Evolutionary conservation across 2,329 filamentous ascomycete species (phyloP).

Genomic region (Cladosporium phlei): DNA sequence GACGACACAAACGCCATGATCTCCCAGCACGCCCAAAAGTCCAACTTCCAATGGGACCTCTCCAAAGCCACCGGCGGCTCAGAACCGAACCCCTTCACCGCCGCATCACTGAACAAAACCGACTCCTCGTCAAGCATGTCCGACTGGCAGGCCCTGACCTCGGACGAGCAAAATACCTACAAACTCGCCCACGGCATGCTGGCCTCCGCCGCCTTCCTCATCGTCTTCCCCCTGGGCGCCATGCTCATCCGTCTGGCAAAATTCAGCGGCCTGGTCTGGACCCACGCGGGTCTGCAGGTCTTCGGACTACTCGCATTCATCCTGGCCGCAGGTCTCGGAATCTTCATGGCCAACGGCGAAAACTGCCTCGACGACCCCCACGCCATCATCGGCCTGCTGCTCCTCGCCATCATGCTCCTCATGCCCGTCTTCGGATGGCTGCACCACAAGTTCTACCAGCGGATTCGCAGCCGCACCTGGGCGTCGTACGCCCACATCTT

Average conservation of each 20-base stretch:
- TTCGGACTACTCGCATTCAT: conserved; percentile 46
- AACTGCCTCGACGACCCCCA: conserved; percentile 40
- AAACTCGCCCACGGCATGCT: conserved; percentile 38
- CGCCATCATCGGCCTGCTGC: conserved; percentile 50
- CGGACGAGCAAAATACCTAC: conserved; percentile 3
- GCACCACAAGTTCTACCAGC: conserved; percentile 22
- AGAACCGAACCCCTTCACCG: conserved; percentile 39
- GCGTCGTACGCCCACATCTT: conserved; percentile 12
- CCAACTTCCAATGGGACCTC: conserved; percentile 44
- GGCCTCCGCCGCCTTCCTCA: conserved; percentile 41
- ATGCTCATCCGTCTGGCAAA: conserved; percentile 41
- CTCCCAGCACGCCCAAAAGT: conserved; percentile 39
- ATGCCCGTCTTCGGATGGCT: conserved; percentile 49
- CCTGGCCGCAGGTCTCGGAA: conserved; percentile 47
- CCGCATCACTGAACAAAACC: conserved; percentile 16
- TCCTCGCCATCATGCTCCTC: conserved; percentile 49
- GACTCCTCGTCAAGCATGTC: background rate
- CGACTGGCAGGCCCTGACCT: conserved; percentile 8
- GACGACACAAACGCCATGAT: conserved; percentile 42
- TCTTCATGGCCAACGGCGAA: conserved; percentile 43
- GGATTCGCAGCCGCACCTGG: conserved; percentile 2
- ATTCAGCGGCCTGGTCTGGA: conserved; percentile 40
- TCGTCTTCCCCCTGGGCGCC: conserved; percentile 43
- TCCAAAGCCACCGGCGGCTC: conserved; percentile 47
- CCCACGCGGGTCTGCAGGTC: conserved; percentile 45